Conservation (phyloP, 2,329 filamentous ascomycete species). For the Aspergillus jensenii region DNA sequence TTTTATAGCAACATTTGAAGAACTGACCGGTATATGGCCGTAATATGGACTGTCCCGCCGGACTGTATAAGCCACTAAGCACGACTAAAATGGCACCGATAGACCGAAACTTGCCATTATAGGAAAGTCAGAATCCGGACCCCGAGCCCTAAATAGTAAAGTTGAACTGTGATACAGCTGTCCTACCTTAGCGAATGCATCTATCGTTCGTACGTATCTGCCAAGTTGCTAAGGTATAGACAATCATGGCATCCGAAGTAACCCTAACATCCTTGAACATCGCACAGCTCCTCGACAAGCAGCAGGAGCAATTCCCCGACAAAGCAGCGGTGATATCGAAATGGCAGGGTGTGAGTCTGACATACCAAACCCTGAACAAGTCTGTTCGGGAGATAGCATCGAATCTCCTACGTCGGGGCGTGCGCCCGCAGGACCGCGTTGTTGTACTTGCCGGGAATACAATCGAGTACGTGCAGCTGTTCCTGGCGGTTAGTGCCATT, state of each 20-base stretch:
- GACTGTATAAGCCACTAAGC: no score
- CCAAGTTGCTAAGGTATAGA: no score
- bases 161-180: no score
- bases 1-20: no score
- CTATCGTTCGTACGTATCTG: no score
- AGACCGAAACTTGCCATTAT: no score
- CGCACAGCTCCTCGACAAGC: not conserved
- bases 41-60: no score
- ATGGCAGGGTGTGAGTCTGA: conserved; percentile 5
- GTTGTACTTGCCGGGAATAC: conserved; percentile 65
- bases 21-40: no score
- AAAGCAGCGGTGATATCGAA: conserved; percentile 2
- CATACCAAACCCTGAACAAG: not conserved
- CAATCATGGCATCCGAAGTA: not conserved
- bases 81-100: no score
- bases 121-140: no score
- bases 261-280: not conserved
- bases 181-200: no score
- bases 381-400: not conserved
- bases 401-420: conserved; percentile 57
- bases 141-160: no score
- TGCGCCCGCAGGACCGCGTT: conserved; percentile 63
- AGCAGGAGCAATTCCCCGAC: not conserved
- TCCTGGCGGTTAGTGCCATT: conserved; percentile 63
- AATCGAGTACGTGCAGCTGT: conserved; percentile 56